phyloP scores from a whole-genome alignment of 1,284 basidiomycete genomes.

The Apiotrichum sp. region DNA sequence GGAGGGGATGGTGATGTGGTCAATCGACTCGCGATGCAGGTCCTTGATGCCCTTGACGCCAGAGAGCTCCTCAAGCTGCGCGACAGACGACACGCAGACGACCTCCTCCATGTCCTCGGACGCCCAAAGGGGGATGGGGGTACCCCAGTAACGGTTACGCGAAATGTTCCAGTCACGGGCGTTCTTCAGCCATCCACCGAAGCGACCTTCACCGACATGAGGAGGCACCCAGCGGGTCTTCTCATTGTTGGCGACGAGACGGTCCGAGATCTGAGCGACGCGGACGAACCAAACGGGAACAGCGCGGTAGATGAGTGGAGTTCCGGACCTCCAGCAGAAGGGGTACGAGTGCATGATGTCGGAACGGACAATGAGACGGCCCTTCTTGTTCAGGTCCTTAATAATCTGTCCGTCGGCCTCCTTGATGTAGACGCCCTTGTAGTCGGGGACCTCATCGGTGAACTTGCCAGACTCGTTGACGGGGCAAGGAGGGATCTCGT shows the following conservation, averaged over 20 bases:
- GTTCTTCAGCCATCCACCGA: conserved; percentile 95
- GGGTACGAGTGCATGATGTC: conserved; percentile 89
- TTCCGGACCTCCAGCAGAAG: conserved; percentile 95
- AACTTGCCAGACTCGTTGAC: conserved; percentile 85
- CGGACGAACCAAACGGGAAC: conserved; percentile 95
- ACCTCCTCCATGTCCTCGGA: conserved; percentile 93
- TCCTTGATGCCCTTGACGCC: conserved; percentile 84
- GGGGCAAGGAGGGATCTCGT: conserved; percentile 94
- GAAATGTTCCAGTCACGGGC: conserved; percentile 99
- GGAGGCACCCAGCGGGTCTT: conserved; percentile 93
- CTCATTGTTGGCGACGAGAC: conserved; percentile 85
- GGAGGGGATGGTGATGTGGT: conserved; percentile 94
- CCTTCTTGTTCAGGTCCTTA: conserved; percentile 82
- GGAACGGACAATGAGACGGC: conserved; percentile 80
- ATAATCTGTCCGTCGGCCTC: conserved; percentile 92
- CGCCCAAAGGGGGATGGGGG: conserved; percentile 93
- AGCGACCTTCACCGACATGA: conserved; percentile 81
- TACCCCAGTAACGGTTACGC: conserved; percentile 99
- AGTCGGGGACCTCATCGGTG: conserved; percentile 84
- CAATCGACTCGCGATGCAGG: conserved; percentile 89
- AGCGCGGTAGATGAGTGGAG: conserved; percentile 93
- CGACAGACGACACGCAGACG: conserved; percentile 80
- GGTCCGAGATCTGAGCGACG: conserved; percentile 75
- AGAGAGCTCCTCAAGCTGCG: conserved; percentile 79
- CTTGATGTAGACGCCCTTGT: conserved; percentile 87